A percentile compares a stretch with the other conserved stretches of the same genome.
phyloP scores from a whole-genome alignment of 495 filamentous ascomycete species.

The Podospora fimiseda region DNA sequence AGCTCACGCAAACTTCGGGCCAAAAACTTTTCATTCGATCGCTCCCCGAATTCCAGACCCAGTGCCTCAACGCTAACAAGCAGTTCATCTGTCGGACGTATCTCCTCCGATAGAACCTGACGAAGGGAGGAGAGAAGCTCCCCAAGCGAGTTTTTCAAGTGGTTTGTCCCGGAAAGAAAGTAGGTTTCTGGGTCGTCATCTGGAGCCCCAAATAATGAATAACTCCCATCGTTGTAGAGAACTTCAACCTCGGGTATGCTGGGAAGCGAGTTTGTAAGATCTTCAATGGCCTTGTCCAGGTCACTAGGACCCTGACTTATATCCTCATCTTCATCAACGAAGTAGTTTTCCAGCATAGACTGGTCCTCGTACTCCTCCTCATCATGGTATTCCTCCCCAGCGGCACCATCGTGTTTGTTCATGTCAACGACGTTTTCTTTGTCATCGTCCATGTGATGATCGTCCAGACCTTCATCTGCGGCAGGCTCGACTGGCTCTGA shows the following conservation, averaged over 20 bases:
- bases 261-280: background rate
- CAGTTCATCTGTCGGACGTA: conserved; percentile 62
- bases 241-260: conserved; percentile 47
- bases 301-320: background rate
- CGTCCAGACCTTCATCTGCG: background rate
- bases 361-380: background rate
- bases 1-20: conserved; percentile 43
- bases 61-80: conserved; percentile 61
- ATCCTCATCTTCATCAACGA: background rate
- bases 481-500: background rate
- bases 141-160: conserved; percentile 51
- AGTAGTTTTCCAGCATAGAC: background rate
- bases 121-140: conserved; percentile 61
- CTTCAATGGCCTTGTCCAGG: conserved; percentile 11
- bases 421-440: background rate
- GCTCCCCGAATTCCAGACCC: conserved; percentile 63
- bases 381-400: background rate
- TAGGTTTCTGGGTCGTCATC: conserved; percentile 62
- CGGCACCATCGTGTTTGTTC: background rate
- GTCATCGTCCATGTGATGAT: too few relatives aligned
- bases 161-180: conserved; percentile 62
- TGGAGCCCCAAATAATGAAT: conserved; percentile 62
- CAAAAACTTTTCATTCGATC: conserved; percentile 23
- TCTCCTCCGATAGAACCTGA: conserved; percentile 57
- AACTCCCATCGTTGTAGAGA: conserved; percentile 59